Conservation (phyloP, 108 stramenopile species). For the Schizochytrium sp. region DNA sequence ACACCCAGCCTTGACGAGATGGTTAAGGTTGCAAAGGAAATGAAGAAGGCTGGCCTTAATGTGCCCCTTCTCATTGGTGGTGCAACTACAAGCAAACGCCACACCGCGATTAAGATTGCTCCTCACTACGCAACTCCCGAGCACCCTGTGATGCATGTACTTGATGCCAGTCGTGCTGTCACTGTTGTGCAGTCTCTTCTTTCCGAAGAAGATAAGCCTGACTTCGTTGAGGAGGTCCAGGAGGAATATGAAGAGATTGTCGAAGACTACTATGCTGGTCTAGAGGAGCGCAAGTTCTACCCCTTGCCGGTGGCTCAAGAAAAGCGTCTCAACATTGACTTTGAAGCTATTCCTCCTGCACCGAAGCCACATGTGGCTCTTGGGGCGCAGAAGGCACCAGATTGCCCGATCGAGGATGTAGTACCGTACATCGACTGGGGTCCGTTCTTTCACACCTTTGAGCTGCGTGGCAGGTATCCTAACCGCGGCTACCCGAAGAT, state of each 20-base stretch:
- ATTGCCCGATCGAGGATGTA: constrained; percentile 83
- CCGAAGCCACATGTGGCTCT: constrained; percentile 66
- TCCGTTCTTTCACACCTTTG: constrained; percentile 99
- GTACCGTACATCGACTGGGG: constrained; percentile 99
- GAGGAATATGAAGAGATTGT: constrained; percentile 96
- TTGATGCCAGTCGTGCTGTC: constrained; percentile 97
- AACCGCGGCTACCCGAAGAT: constrained; percentile 99
- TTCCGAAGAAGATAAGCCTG: constrained; percentile 83
- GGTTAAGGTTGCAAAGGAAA: constrained; percentile 98
- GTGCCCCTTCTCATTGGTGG: constrained; percentile 97
- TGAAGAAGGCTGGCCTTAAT: constrained; percentile 92
- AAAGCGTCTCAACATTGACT: constrained; percentile 89
- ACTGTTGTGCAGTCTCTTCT: constrained; percentile 94
- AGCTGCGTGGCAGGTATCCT: constrained; percentile 97
- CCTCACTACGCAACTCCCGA: constrained; percentile 90
- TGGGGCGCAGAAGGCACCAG: constrained; percentile 70
- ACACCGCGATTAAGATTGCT: constrained; percentile 98
- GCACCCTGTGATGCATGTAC: constrained; percentile 98
- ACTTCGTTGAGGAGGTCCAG: constrained; percentile 90
- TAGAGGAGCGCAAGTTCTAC: constrained; percentile 94
- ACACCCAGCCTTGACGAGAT: constrained; percentile 99
- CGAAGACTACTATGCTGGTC: constrained; percentile 96
- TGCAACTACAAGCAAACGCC: constrained; percentile 99
- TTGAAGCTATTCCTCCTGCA: constrained; percentile 86
- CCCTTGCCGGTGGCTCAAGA: constrained; percentile 88